Evolutionary conservation across 2,329 filamentous ascomycete species (phyloP), one percentile per base, ranked within the genome.

Genomic region (Stemphylium lycopersici): DNA sequence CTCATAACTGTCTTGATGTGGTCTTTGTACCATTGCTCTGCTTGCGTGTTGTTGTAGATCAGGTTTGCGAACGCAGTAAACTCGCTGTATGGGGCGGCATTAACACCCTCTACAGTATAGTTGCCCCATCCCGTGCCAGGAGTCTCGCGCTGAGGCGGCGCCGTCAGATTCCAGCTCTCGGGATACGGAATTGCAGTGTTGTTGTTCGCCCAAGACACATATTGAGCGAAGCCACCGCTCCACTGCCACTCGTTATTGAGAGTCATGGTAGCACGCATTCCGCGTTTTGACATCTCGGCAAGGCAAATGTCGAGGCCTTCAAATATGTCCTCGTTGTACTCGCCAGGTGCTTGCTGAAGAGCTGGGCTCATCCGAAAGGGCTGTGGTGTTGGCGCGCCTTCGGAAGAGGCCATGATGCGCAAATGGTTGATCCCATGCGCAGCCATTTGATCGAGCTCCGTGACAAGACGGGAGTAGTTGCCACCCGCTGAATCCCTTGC

Each of bases 181-280:
- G 75, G 75, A 39, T 77, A 77, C 0, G 73, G 72, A 12, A 77
- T 76, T 7, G 53, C 46, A 6, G 61, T 58, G 49, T 76, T 67
- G 55, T 76, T 68, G 13, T 61, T 66, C 4, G 74, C 72, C 75
- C 75, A 77, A 2, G 64, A 71, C 1, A 77, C 71, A 49, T 72
- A 77, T 47, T 76, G 75, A 2, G 64, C 70, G 32, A 76, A 76
- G 0, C 75, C 75, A 6, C 75, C 75, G 13, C 59, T 67, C 75
- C 75, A 77, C 47, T 77, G 75, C 75, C 75, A 77, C 57, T 76
- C 69, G 39, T 76, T 70, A 6, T 63, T 67, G 3, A 77, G 56
- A 0, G 75, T 76, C 74, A 77, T 77, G 11, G 75, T 77, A 16
- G 75, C 75, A 16, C 75, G 65, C 69, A 77, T 77, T 4, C 74